Base-by-base conservation (phyloP, 371 early-diverging fungal species). In the Mucor velutinosus region DNA sequence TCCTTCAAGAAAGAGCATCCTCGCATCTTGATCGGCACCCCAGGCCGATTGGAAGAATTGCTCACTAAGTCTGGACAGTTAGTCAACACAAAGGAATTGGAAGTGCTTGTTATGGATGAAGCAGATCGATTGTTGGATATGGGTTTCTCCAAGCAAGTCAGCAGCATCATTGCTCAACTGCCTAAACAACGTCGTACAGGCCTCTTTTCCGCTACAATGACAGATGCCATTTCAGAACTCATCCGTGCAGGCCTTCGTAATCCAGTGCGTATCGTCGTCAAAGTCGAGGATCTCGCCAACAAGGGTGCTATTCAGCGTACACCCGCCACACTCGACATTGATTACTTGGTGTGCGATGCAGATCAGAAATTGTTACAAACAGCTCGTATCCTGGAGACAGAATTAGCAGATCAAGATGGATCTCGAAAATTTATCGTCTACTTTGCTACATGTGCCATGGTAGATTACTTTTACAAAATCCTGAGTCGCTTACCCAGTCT, bases 181-280 rank as follows among this genome's bases (percentile, higher is more conserved):
- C 97, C 97, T 6, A 95, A 94, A 66, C 97, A 99, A 78, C 90
- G 97, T 21, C 91, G 99, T 53, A 99, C 97, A 0, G 95, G 99
- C 15, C 81, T 99, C 29, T 99, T 99, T 73, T 98, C 97, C 1
- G 99, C 99, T 0, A 99, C 99, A 8, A 93, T 98, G 93, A 94
- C 93, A 30, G 97, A 98, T 60, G 95, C 94, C 0, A 77, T 99
- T 49, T 79, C 85, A 17, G 89, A 95, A 66, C 80, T 99, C 10
- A 91, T 94, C 1, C 84, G 91, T 27, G 91, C 94, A 2, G 99
- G 99, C 21, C 85, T 98, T 53, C 87, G 97, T 58, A 96, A 97
- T 66, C 98, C 98, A 0, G 95, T 93, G 0, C 86, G 89, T 39
- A 89, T 99, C 51, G 88, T 88, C 15, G 93, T 93, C 45, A 92